phyloP scores from a whole-genome alignment of 306 rosid genomes.

The Quercus glauca region DNA sequence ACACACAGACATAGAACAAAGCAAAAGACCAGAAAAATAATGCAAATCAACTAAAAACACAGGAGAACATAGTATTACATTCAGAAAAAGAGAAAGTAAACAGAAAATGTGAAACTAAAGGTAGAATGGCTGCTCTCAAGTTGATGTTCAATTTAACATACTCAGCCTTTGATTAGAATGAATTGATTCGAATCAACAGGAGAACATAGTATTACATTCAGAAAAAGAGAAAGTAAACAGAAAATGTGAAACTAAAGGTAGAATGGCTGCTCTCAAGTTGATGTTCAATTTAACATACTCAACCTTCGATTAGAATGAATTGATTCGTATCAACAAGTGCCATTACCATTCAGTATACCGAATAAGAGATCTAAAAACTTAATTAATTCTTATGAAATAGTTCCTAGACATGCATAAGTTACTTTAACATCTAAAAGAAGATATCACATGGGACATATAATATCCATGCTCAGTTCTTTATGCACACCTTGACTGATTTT shows the following conservation, averaged over 20 bases:
- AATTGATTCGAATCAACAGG: background rate
- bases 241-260: background rate
- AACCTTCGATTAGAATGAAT: background rate
- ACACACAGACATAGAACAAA: background rate
- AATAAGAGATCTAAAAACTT: background rate
- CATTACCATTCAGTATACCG: background rate
- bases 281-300: background rate
- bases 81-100: background rate
- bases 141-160: background rate
- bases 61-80: conserved; percentile 9
- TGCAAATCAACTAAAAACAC: conserved; percentile 15
- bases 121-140: background rate
- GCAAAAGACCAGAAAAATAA: background rate
- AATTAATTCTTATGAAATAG: background rate
- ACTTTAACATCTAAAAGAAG: background rate
- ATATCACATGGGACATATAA: background rate
- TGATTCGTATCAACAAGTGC: background rate
- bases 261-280: background rate
- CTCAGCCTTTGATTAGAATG: background rate
- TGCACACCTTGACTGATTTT: conserved; percentile 64
- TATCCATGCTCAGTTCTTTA: conserved; percentile 18
- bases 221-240: background rate
- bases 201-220: conserved; percentile 10
- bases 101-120: background rate
- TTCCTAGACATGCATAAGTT: background rate